phyloP scores from a whole-genome alignment of 2,329 filamentous ascomycete genomes.

The Beauveria bassiana region DNA sequence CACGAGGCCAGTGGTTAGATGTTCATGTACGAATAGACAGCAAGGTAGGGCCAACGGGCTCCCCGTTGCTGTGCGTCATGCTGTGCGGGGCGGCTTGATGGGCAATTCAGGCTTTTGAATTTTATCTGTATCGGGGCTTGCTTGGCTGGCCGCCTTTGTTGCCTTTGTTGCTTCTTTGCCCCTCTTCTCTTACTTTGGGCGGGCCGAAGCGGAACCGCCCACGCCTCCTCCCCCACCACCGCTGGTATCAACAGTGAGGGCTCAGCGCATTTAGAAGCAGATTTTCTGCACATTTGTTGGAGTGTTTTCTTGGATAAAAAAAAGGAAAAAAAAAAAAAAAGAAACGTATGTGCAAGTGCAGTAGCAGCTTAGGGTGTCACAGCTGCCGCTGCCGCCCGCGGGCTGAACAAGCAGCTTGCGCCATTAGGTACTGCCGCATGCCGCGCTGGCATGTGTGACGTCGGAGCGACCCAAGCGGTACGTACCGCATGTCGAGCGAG shows the following conservation, averaged over 20 bases:
- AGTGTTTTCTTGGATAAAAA: too few relatives aligned
- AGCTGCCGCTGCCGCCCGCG: too few relatives aligned
- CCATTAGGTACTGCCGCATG: neutral
- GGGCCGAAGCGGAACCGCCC: neutral
- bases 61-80: neutral
- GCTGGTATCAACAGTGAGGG: neutral
- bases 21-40: neutral
- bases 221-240: neutral
- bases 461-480: neutral
- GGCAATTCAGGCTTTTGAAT: neutral
- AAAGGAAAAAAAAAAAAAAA: too few relatives aligned
- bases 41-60: neutral
- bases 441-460: neutral
- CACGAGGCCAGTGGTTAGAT: neutral
- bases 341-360: too few relatives aligned
- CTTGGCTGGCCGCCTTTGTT: neutral
- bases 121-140: too few relatives aligned
- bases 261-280: neutral
- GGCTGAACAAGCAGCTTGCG: too few relatives aligned
- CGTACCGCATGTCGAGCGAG: neutral
- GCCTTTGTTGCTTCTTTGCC: neutral
- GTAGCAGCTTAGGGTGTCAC: too few relatives aligned
- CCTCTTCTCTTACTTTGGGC: neutral
- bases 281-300: too few relatives aligned
- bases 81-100: neutral